Percentiles rank a stretch among this genome's conserved stretches.
phyloP scores from a whole-genome alignment of 345 rosid species.

The Firmiana major region DNA sequence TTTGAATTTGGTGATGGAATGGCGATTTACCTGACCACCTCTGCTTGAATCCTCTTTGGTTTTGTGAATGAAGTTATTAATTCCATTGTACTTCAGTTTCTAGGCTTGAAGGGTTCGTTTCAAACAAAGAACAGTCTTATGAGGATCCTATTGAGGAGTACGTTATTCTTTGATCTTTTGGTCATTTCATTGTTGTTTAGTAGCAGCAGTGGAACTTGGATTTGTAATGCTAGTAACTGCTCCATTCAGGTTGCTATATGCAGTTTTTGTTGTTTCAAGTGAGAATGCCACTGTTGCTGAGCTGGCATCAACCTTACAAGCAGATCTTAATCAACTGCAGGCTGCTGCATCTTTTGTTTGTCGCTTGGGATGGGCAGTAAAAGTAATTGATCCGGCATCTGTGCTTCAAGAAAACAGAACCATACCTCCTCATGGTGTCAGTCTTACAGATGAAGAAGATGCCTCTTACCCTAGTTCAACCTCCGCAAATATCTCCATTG shows the following conservation, averaged over 20 bases:
- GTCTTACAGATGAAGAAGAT: constrained; percentile 67
- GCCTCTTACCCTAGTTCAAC: constrained; percentile 42
- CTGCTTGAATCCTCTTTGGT: constrained; percentile 19
- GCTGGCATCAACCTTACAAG: constrained; percentile 92
- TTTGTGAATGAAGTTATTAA: constrained; percentile 15
- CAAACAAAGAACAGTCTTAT: constrained; percentile 95
- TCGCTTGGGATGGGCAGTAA: constrained; percentile 94
- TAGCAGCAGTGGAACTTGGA: constrained; percentile 8
- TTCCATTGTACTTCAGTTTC: constrained; percentile 56
- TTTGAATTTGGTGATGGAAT: constrained; percentile 1
- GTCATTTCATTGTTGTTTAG: constrained; percentile 7
- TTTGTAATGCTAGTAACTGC: constrained; percentile 17
- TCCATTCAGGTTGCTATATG: constrained; percentile 80
- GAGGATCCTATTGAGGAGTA: constrained; percentile 99
- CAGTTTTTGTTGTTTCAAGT: constrained; percentile 94
- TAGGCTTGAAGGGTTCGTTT: constrained; percentile 96
- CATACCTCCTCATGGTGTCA: constrained; percentile 56
- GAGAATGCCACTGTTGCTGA: constrained; percentile 97
- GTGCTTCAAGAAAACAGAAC: constrained; percentile 59
- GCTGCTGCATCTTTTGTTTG: constrained; percentile 99
- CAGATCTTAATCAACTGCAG: constrained; percentile 86
- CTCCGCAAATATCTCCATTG: constrained; percentile 43
- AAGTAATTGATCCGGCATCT: constrained; percentile 79
- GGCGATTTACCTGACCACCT: background rate
- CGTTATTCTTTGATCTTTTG: constrained; percentile 27